Base-by-base conservation (phyloP, 2,329 filamentous ascomycete species). In the Plenodomus lindquistii region DNA sequence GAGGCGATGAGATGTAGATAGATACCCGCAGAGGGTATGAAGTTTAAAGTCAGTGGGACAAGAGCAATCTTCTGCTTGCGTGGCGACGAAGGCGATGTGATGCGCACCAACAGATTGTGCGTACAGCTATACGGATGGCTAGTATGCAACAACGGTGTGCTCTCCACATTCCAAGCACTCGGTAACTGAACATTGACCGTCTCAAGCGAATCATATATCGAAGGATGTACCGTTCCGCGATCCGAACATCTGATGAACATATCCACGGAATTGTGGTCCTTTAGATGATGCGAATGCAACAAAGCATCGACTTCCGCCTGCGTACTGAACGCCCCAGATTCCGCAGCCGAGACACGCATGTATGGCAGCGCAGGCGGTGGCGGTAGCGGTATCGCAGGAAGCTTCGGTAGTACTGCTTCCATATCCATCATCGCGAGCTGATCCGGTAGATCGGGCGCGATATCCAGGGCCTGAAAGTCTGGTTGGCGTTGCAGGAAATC, bases 1-100 rank as follows among this genome's bases (percentile, higher is more conserved):
- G 88, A 91, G 0, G 92, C 88, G 11, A 97, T 79, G 4, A 96
- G 79, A 21, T 92, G 89, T 2, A 97, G 77, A 63, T 95, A 89
- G 46, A 91, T 84, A 2, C 89, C 89, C 2, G 86, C 87, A 13
- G 86, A 86, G 2, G 86, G 85, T 40, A 96, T 84, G 64, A 96
- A 95, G 0, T 86, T 84, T n/a, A 96, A 77, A 59, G 95, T 89
- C 67, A 96, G 83, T 1, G 88, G 88, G 0, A 92, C 77, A 37
- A 67, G 66, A 37, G 57, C 62, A 5, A 75, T 69, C 11, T 15
- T 70, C 55, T 21, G 76, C 5, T 76, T 71, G 1, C 17, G 37
- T 18, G 51, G 38, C 5, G 51, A 50, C 4, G 42, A 9, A 4
- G 51, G 16, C 1, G 50, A 75, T 17, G 71, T 71, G n/a, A 74